These are phyloP conservation scores for Bisporella sp. DNA, from an alignment of 2,329 filamentous ascomycete species.

Conservation along the genomic window DNA sequence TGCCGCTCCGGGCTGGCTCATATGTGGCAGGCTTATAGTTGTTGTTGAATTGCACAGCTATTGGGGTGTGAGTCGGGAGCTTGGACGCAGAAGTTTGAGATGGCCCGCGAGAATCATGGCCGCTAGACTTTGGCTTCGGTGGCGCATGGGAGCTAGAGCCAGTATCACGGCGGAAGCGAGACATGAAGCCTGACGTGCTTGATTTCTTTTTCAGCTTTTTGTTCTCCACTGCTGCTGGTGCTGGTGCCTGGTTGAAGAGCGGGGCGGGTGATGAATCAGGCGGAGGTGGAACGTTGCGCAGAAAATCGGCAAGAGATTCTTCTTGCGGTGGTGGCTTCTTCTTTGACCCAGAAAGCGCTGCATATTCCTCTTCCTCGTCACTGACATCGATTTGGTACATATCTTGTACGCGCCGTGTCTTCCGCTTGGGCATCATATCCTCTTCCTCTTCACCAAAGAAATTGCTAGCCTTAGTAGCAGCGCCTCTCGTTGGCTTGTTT, in stretches of 20 bases:
- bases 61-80: slow-evolving; percentile 28
- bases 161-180: slow-evolving; percentile 41
- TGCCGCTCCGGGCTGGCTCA: slow-evolving; percentile 23
- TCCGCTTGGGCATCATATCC: slow-evolving; percentile 58
- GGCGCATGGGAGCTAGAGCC: slow-evolving; percentile 28
- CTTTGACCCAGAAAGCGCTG: slow-evolving; percentile 9
- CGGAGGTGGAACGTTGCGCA: slow-evolving; percentile 63
- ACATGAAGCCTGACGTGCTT: slow-evolving; percentile 55
- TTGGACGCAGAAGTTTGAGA: slow-evolving; percentile 21
- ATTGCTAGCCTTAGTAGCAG: slow-evolving; percentile 3
- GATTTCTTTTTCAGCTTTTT: slow-evolving; percentile 53
- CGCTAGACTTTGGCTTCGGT: slow-evolving; percentile 26
- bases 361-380: slow-evolving; percentile 31
- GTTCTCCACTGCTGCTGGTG: slow-evolving; percentile 5
- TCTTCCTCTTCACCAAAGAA: slow-evolving; percentile 20
- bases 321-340: slow-evolving; percentile 31
- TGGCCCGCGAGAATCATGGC: slow-evolving; percentile 19
- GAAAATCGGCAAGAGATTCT: slow-evolving; percentile 68
- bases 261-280: slow-evolving; percentile 33
- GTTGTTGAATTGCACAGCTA: slow-evolving; percentile 42
- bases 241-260: slow-evolving; percentile 11
- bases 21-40: slow-evolving; percentile 41
- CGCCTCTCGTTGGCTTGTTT: slow-evolving; percentile 24
- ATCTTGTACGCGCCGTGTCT: slow-evolving; percentile 72
- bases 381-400: slow-evolving; percentile 89